Conservation (phyloP, 108 stramenopile species). For the Skeletonema potamos region DNA sequence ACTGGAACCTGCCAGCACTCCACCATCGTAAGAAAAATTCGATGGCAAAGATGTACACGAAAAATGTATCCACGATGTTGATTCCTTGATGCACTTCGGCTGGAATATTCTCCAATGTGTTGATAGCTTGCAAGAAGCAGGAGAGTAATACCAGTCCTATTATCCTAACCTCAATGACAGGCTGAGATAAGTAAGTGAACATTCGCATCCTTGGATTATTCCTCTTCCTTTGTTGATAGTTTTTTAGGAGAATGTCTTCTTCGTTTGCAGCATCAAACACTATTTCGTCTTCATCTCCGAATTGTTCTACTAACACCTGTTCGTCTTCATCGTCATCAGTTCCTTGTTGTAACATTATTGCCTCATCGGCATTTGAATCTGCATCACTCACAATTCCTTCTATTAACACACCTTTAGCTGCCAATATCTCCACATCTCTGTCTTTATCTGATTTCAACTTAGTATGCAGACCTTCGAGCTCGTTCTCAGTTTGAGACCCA, state of each 20-base stretch:
- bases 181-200: constrained; percentile 35
- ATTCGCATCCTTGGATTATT: constrained; percentile 38
- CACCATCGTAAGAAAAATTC: constrained; percentile 72
- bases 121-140: constrained; percentile 50
- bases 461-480: background rate
- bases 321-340: background rate
- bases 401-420: background rate
- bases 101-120: constrained; percentile 44
- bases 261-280: background rate
- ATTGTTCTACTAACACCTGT: background rate
- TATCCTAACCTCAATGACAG: constrained; percentile 44
- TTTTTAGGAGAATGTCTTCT: background rate
- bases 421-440: background rate
- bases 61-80: constrained; percentile 22
- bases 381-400: background rate
- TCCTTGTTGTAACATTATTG: background rate
- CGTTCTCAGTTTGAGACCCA: background rate
- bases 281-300: background rate
- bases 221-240: background rate
- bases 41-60: constrained; percentile 50
- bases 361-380: background rate
- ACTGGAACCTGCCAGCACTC: constrained; percentile 43
- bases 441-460: background rate
- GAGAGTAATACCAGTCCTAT: constrained; percentile 40
- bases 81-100: constrained; percentile 13